These are phyloP conservation scores for Cladorrhinum sp. DNA, from an alignment of 2,329 filamentous ascomycete genomes.

Conservation along the genomic window DNA sequence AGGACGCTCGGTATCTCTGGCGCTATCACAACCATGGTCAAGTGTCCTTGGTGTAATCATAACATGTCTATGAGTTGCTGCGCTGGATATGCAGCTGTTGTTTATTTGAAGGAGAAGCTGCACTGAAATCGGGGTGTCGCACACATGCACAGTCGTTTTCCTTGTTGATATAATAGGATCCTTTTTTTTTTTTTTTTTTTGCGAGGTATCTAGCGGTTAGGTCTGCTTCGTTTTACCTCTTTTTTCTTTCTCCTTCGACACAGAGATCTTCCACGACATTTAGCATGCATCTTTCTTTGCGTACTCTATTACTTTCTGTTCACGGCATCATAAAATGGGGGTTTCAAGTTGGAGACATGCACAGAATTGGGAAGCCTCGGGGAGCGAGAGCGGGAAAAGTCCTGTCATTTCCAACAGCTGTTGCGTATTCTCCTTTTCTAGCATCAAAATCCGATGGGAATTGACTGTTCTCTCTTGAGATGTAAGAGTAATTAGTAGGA, in stretches of 20 bases:
- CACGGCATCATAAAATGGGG: not conserved
- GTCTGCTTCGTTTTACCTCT: not conserved
- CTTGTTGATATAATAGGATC: not conserved
- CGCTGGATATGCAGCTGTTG: slow-evolving; percentile 63
- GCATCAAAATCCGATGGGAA: not conserved
- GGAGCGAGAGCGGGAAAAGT: not conserved
- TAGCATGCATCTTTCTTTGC: not conserved
- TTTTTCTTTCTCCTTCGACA: not conserved
- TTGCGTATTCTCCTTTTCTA: not conserved
- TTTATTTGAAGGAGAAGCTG: slow-evolving; percentile 63
- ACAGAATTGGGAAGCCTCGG: too few species aligned
- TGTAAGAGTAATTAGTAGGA: too few species aligned
- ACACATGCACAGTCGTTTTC: not conserved
- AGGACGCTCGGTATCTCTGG: slow-evolving; percentile 52
- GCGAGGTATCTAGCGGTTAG: not conserved
- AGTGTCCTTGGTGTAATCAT: slow-evolving; percentile 70
- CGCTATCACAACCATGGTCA: slow-evolving; percentile 58
- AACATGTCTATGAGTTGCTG: slow-evolving; percentile 68
- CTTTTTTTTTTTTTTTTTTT: too few species aligned
- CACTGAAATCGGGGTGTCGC: slow-evolving; percentile 35
- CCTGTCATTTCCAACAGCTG: not conserved
- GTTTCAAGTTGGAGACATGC: not conserved
- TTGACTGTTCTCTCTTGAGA: too few species aligned
- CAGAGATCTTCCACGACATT: not conserved
- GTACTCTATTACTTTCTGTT: not conserved